Conservation (phyloP, 768 basidiomycete species). For the Tricholoma terreum region DNA sequence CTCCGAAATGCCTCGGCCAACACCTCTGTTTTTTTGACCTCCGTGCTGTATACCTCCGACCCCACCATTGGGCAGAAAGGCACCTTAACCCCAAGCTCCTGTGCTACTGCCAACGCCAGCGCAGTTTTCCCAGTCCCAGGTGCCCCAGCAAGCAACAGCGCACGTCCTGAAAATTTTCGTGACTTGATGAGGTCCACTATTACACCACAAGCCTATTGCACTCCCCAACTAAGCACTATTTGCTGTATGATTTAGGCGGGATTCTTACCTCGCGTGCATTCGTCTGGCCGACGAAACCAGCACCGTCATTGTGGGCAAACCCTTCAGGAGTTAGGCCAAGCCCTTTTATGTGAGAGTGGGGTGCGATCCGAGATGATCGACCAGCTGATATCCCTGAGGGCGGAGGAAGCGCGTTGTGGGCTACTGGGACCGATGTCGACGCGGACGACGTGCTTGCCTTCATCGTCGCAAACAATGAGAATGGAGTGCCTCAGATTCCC, state of each 20-base stretch:
- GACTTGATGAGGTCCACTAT: constrained; percentile 88
- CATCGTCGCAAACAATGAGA: neutral
- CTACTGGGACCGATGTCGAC: constrained; percentile 52
- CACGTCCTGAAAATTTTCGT: constrained; percentile 91
- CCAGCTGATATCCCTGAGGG: constrained; percentile 59
- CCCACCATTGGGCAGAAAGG: constrained; percentile 99
- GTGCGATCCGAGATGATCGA: constrained; percentile 77
- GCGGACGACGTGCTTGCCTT: constrained; percentile 33
- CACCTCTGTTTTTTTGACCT: constrained; percentile 99
- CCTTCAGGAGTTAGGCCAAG: constrained; percentile 88
- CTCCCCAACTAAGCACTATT: neutral
- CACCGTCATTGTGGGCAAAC: constrained; percentile 62
- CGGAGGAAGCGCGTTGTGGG: constrained; percentile 72
- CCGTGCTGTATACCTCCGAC: constrained; percentile 92
- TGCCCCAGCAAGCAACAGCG: constrained; percentile 87
- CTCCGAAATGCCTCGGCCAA: constrained; percentile 91
- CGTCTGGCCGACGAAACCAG: constrained; percentile 89
- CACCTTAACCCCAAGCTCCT: constrained; percentile 91
- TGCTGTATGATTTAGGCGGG: neutral
- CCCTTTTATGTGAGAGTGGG: constrained; percentile 96
- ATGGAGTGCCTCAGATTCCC: no score
- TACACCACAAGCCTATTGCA: constrained; percentile 79
- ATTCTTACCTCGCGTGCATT: constrained; percentile 81
- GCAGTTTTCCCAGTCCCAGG: constrained; percentile 99
- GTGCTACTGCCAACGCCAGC: constrained; percentile 90